Evolutionary conservation across 768 basidiomycete genomes (phyloP), one percentile per base, ranked within the genome.

Genomic region (Collybia mongolica): DNA sequence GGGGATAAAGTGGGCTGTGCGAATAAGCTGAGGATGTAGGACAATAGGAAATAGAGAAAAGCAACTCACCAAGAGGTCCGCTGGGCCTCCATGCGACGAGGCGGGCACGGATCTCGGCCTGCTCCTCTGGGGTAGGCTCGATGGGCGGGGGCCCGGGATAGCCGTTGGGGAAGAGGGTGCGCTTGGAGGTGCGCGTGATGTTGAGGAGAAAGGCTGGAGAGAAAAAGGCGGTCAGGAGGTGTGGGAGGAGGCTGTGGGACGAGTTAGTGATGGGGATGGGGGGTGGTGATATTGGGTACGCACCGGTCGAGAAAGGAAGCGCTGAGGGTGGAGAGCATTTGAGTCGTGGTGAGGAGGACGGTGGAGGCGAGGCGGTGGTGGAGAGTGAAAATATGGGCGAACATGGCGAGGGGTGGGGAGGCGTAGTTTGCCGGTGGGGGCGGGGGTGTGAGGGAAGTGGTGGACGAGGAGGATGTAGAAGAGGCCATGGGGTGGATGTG

Each of bases 151-250:
- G 82, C 0, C 80, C 89, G 1, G 93, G 93, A 68, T 91, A 92
- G 12, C 96, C 95, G 54, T 84, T 84, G 3, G 96, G 95, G 63
- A 96, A 98, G 22, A 98, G 74, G 6, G 86, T 78, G 7, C 76
- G 76, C 58, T 90, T 91, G 12, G 83, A 69, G 4, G 76, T 61
- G 32, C 81, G 77, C 32, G 84, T 71, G 22, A 79, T 64, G 26
- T 71, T 72, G 17, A 86, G 73, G 20, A 90, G 64, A 44, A 79
- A 76, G 5, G 71, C 53, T 5, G 81, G 71, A 1, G 82, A 72
- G 48, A 88, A 68, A 17, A 76, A 67, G 0, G 72, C 72, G 54
- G 76, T 74, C 42, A 97, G 69, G 43, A 90, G 59, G 60, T 88
- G 80, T 0, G 84, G 85, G 22, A 95, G 71, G 53, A 93, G 74